Base-by-base conservation (phyloP, 192 early-diverging fungal genomes). In the Tieghemiomyces parasiticus region DNA sequence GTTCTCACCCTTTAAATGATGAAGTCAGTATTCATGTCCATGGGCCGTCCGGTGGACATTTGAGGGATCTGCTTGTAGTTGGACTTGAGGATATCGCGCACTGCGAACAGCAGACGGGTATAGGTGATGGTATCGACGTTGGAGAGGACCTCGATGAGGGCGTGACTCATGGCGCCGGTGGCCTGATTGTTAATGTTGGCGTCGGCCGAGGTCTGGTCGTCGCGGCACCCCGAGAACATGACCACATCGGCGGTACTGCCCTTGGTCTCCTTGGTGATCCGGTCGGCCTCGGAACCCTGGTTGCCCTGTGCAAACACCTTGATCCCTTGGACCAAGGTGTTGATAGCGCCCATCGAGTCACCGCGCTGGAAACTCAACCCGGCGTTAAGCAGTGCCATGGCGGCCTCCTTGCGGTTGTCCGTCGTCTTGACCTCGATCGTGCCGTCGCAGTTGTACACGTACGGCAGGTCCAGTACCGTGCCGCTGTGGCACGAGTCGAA, bases 401-500 rank as follows among this genome's bases (percentile, higher is more conserved):
- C 61, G 24, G 59, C 34, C 25, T 59, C 46, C 70, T 73, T 34
- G 64, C 63, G 55, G 61, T 75, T 38, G 63, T 70, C 53, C 63
- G 60, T 33, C 24, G 44, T 60, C 26, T 67, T 62, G 9, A 75
- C 60, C 32, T 60, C 52, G 58, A 67, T 74, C 44, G 61, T 68
- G 26, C 68, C 66, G 61, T 71, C 69, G 33, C 55, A 58, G 55
- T 58, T 58, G 65, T 81, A 80, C 47, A 77, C 71, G 67, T 76
- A 84, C 16, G 80, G 77, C 16, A 84, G 60, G 54, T 80, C 82
- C 35, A 84, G 66, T 22, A 76, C 78, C 2, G 82, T 81, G 35
- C 80, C 80, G 62, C 67, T 71, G 68, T 89, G 85, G 55, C 85
- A 80, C 34, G 77, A 87, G 67, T 89, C 85, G 58, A 90, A 82